These are phyloP conservation scores for Rutstroemia sp. DNA, from an alignment of 2,329 filamentous ascomycete species.

Conservation along the genomic window DNA sequence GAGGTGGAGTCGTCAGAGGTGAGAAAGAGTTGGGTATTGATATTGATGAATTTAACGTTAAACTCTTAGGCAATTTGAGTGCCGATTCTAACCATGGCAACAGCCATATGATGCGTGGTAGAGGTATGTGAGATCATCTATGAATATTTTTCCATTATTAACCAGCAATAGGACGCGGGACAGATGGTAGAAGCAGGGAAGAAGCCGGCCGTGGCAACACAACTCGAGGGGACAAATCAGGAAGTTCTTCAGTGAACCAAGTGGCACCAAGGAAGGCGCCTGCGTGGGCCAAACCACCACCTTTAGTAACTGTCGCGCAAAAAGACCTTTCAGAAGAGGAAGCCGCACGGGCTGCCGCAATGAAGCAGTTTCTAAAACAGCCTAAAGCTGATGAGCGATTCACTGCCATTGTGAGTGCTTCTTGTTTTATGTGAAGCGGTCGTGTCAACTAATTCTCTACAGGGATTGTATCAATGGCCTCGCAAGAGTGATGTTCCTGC, in stretches of 20 bases:
- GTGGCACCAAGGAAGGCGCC: no score
- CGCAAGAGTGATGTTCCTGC: constrained; percentile 7
- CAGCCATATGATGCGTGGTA: neutral
- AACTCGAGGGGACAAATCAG: no score
- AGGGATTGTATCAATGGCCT: constrained; percentile 23
- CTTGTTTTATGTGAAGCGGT: neutral
- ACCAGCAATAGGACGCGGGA: no score
- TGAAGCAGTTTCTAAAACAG: neutral
- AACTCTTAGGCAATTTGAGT: neutral
- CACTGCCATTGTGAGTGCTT: neutral
- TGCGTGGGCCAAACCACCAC: neutral
- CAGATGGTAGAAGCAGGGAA: no score
- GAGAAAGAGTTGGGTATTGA: neutral
- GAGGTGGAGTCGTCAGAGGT: neutral
- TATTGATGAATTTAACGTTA: neutral
- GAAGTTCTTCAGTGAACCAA: no score
- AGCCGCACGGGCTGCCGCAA: neutral
- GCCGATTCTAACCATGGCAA: neutral
- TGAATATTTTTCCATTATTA: neutral
- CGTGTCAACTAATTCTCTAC: neutral
- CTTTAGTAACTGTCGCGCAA: neutral
- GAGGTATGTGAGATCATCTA: neutral
- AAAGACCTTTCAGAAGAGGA: neutral
- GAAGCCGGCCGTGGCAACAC: no score
- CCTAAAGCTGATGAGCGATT: neutral